Evolutionary conservation across 192 early-diverging fungal species (phyloP), one percentile per base, ranked within the genome.

Genomic region (Phlyctochytrium arcticum): DNA sequence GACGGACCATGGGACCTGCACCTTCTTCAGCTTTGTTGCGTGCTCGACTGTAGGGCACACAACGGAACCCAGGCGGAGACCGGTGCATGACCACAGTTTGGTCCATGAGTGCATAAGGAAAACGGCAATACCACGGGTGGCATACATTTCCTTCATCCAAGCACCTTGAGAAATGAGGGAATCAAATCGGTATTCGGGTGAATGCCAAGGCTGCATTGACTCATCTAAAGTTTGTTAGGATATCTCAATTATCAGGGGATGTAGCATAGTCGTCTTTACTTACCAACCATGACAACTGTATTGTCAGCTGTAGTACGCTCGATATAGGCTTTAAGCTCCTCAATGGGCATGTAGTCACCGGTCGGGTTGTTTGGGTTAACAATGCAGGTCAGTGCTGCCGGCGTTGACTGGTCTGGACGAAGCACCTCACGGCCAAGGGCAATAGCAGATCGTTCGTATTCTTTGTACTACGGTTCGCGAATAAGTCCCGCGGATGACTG

Each of bases 141-240:
- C 60, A 71, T 81, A 89, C 54, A 92, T 62, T 32, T 77, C 62
- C 42, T 71, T 73, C 47, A 87, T 51, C 67, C 85, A 94, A 29
- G 83, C 78, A 57, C 83, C 76, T 77, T 92, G 85, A 55, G 82
- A 85, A 48, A 80, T 85, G 65, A 94, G 77, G n/a, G 91, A 92
- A 69, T 94, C 91, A 48, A 80, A 50, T 36, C 88, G 89, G 80
- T 90, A 94, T 46, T 86, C 66, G 32, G 81, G 64, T 48, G 90
- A 91, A 61, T 89, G 86, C 92, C 92, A 94, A n/a, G 89, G 89
- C 76, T 94, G 92, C 92, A 94, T 94, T 0, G 92, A 94, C 75
- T 94, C 92, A 69, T 94, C 87, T 85, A 65, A 58, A 19, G 9
- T 27, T n/a, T n/a, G n/a, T n/a, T n/a, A n/a, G n/a, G n/a, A n/a